Evolutionary conservation across 73 alveolate species (phyloP).

Genomic region (Diophrys appendiculata): DNA sequence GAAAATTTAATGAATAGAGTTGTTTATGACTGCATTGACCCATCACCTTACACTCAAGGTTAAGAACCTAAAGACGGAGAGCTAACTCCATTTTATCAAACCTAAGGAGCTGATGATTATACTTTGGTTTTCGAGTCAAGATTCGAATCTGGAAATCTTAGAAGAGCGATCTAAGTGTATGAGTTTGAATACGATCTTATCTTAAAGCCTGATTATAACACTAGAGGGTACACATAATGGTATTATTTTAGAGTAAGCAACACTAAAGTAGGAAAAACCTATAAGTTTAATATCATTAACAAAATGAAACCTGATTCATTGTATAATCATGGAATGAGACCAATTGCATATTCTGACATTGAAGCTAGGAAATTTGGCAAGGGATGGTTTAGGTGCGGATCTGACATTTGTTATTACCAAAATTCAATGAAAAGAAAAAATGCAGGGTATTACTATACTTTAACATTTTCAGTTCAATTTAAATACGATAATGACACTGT

Average conservation of each 20-base stretch:
- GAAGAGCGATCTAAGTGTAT: slow-evolving; percentile 66
- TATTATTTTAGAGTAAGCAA: slow-evolving; percentile 95
- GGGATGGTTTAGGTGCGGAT: slow-evolving; percentile 94
- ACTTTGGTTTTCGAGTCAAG: slow-evolving; percentile 73
- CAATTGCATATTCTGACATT: slow-evolving; percentile 42
- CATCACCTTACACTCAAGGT: slow-evolving; percentile 68
- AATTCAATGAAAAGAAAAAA: slow-evolving; percentile 88
- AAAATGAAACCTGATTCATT: slow-evolving; percentile 98
- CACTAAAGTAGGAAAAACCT: slow-evolving; percentile 92
- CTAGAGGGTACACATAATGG: slow-evolving; percentile 99
- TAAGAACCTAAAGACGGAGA: slow-evolving; percentile 60
- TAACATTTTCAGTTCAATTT: slow-evolving; percentile 94
- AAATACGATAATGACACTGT: slow-evolving; percentile 95
- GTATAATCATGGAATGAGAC: slow-evolving; percentile 78
- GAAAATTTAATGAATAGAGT: slow-evolving; percentile 82
- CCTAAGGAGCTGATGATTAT: slow-evolving; percentile 59
- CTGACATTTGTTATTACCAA: slow-evolving; percentile 83
- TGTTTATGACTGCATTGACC: slow-evolving; percentile 82
- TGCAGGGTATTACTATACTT: slow-evolving; percentile 93
- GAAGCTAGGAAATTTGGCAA: slow-evolving; percentile 27
- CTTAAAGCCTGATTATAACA: slow-evolving; percentile 94
- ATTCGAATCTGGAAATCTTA: slow-evolving; percentile 56
- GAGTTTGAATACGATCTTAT: slow-evolving; percentile 60
- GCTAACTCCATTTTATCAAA: slow-evolving; percentile 61
- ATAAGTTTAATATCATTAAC: slow-evolving; percentile 97